phyloP scores from a whole-genome alignment of 2,329 filamentous ascomycete genomes.

The Fusarium subglutinans region DNA sequence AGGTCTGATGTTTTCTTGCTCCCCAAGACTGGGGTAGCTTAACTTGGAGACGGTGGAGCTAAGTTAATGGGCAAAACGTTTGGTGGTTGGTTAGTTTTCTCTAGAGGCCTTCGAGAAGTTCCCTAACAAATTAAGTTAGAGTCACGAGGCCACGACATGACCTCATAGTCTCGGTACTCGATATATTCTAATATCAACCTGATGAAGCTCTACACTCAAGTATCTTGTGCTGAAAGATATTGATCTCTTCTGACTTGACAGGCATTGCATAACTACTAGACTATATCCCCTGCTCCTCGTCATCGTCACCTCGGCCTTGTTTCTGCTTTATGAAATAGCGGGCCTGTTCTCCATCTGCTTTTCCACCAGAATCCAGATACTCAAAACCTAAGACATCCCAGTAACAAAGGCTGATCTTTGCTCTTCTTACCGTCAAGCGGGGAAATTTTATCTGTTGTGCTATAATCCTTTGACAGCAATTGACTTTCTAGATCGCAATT shows the following conservation, averaged over 20 bases:
- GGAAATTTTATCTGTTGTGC: slow-evolving; percentile 7
- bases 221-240: background rate
- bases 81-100: slow-evolving; percentile 14
- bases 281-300: background rate
- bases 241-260: background rate
- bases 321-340: slow-evolving; percentile 33
- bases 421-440: background rate
- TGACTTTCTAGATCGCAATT: slow-evolving; percentile 1
- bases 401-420: slow-evolving; percentile 18
- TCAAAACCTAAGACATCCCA: slow-evolving; percentile 22
- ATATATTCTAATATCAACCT: background rate
- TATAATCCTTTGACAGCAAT: background rate
- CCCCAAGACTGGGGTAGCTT: background rate
- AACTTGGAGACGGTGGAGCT: slow-evolving; percentile 12
- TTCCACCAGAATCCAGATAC: background rate
- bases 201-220: background rate
- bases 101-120: slow-evolving; percentile 23
- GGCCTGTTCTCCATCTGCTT: slow-evolving; percentile 5
- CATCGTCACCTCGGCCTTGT: slow-evolving; percentile 21
- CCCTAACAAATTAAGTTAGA: background rate
- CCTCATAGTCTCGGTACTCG: slow-evolving; percentile 28
- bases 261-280: background rate
- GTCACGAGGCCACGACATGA: slow-evolving; percentile 39
- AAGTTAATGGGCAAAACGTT: slow-evolving; percentile 4
- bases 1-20: background rate